Percentiles rank a stretch among this genome's conserved stretches.
Conservation (phyloP, 2,329 filamentous ascomycete genomes). For the Lomentospora prolificans region DNA sequence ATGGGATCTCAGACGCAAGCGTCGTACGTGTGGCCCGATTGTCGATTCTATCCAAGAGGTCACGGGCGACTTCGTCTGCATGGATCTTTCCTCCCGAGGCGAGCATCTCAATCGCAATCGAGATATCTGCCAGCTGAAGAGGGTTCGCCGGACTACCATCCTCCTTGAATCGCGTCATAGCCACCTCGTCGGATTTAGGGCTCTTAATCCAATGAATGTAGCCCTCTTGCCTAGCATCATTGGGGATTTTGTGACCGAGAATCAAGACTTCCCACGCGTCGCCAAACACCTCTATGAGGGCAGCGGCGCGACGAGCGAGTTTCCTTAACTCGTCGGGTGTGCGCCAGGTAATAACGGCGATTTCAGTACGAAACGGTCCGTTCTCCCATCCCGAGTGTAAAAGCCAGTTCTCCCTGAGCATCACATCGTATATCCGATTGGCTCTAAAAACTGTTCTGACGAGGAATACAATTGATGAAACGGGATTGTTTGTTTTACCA, state of each 20-base stretch:
- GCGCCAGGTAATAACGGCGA: not conserved
- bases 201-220: not conserved
- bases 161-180: not conserved
- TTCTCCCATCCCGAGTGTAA: conserved; percentile 1
- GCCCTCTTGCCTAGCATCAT: not conserved
- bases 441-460: not conserved
- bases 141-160: not conserved
- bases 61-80: not conserved
- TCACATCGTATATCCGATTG: not conserved
- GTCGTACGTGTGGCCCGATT: not conserved
- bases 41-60: not conserved
- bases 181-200: not conserved
- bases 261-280: not conserved
- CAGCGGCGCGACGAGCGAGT: not conserved
- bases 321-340: not conserved
- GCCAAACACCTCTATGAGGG: not conserved
- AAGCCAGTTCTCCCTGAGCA: not conserved
- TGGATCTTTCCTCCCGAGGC: not conserved
- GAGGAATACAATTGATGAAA: not conserved
- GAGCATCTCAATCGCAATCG: not conserved
- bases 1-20: not conserved
- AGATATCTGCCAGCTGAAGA: not conserved
- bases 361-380: not conserved
- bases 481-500: not conserved
- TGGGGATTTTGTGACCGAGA: not conserved